phyloP scores from a whole-genome alignment of 2,329 filamentous ascomycete genomes.

The Diaporthe sp. region DNA sequence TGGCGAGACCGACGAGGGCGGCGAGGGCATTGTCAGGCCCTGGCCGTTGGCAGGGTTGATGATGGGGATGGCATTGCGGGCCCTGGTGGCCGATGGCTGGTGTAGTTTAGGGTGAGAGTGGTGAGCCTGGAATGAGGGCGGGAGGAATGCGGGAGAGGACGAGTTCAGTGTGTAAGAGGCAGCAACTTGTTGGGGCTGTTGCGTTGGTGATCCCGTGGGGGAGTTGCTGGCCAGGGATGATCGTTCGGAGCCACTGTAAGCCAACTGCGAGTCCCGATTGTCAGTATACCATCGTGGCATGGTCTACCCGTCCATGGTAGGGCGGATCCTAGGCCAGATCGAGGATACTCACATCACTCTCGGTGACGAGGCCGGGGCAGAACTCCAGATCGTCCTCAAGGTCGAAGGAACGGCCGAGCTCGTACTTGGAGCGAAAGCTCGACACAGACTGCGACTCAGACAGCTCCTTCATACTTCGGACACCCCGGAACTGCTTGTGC shows the following conservation, averaged over 20 bases:
- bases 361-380: slow-evolving; percentile 91
- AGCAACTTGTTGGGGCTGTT: slow-evolving; percentile 84
- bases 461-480: slow-evolving; percentile 88
- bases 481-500: slow-evolving; percentile 88
- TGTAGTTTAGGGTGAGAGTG: slow-evolving; percentile 83
- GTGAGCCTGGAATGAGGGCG: slow-evolving; percentile 76
- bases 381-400: slow-evolving; percentile 97
- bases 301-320: not conserved
- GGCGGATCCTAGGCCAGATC: slow-evolving; percentile 39
- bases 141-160: slow-evolving; percentile 75
- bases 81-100: slow-evolving; percentile 89
- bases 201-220: slow-evolving; percentile 90
- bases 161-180: slow-evolving; percentile 82
- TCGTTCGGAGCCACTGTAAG: slow-evolving; percentile 76
- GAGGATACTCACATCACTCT: slow-evolving; percentile 84
- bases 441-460: slow-evolving; percentile 82
- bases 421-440: slow-evolving; percentile 88
- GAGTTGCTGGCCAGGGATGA: slow-evolving; percentile 96
- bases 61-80: slow-evolving; percentile 96
- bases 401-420: slow-evolving; percentile 93
- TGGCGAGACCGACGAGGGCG: slow-evolving; percentile 79
- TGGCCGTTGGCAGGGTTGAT: slow-evolving; percentile 86
- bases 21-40: slow-evolving; percentile 88
- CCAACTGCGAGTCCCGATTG: slow-evolving; percentile 59
- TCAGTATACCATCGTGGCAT: slow-evolving; percentile 44